Percentiles rank a stretch among this genome's conserved stretches.
These are phyloP conservation scores for Domatiomyces catenatus DNA, from an alignment of 2,329 filamentous ascomycete species.

Conservation along the genomic window DNA sequence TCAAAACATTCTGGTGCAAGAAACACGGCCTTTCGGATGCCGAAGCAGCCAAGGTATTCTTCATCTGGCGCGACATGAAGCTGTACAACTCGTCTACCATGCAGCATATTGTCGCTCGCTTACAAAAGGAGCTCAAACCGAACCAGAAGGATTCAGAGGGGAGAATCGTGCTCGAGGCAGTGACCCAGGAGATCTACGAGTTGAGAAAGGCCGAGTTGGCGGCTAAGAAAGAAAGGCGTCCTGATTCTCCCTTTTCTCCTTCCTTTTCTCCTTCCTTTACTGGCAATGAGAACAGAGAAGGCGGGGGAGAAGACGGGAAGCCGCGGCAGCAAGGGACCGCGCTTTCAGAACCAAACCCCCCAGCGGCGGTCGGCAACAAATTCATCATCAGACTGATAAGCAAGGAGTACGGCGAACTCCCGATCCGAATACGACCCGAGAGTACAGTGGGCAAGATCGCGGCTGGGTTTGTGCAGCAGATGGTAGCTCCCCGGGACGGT, in stretches of 20 bases:
- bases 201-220: slow-evolving; percentile 35
- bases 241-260: neutral
- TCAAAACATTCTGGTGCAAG: slow-evolving; percentile 54
- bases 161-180: slow-evolving; percentile 60
- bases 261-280: neutral
- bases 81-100: slow-evolving; percentile 66
- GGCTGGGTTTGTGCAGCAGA: slow-evolving; percentile 42
- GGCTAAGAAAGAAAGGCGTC: slow-evolving; percentile 27
- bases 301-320: slow-evolving; percentile 1
- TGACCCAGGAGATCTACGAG: slow-evolving; percentile 47
- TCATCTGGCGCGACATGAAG: slow-evolving; percentile 62
- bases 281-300: neutral
- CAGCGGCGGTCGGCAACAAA: slow-evolving; percentile 16
- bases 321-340: slow-evolving; percentile 6
- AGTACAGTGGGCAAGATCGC: slow-evolving; percentile 50
- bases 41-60: slow-evolving; percentile 43
- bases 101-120: slow-evolving; percentile 17
- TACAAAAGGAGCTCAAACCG: slow-evolving; percentile 3
- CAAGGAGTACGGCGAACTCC: slow-evolving; percentile 36
- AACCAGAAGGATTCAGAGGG: slow-evolving; percentile 33
- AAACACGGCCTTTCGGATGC: slow-evolving; percentile 41
- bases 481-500: slow-evolving; percentile 26
- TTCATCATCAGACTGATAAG: slow-evolving; percentile 36
- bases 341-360: slow-evolving; percentile 13
- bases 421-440: slow-evolving; percentile 28